A percentile compares a stretch with the other conserved stretches of the same genome.
phyloP scores from a whole-genome alignment of 352 stramenopile species.

The Detonula confervacea region DNA sequence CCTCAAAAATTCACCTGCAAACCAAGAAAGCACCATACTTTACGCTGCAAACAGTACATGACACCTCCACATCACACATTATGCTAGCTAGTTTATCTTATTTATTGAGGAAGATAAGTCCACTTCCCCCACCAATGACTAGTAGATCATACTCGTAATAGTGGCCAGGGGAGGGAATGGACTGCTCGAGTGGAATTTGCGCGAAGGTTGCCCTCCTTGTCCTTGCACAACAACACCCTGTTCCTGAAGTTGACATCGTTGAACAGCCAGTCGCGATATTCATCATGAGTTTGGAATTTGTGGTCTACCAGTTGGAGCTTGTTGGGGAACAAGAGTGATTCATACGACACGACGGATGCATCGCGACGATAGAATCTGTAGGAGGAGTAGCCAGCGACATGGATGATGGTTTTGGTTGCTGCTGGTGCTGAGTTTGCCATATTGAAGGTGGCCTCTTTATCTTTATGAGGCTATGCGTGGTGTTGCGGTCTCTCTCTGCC shows the following conservation, averaged over 20 bases:
- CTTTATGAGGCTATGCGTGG: no score
- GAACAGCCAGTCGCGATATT: constrained; percentile 78
- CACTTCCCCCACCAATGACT: constrained; percentile 86
- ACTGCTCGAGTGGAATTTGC: constrained; percentile 45
- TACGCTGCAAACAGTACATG: no score
- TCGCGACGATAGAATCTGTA: constrained; percentile 80
- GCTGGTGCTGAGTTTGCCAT: constrained; percentile 8
- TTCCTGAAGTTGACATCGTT: constrained; percentile 65
- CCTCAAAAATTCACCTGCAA: no score
- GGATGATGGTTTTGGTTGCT: constrained; percentile 35
- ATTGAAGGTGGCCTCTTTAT: no score
- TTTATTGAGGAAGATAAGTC: no score
- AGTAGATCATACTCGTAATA: constrained; percentile 88
- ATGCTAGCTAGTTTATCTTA: no score
- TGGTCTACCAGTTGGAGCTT: constrained; percentile 73
- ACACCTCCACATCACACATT: no score
- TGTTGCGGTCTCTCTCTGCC: no score
- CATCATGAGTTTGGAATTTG: constrained; percentile 65
- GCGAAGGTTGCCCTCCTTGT: constrained; percentile 30
- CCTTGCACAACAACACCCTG: constrained; percentile 49
- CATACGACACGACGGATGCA: constrained; percentile 63
- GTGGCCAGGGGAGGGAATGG: constrained; percentile 76
- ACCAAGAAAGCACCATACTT: no score
- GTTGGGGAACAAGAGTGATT: constrained; percentile 79
- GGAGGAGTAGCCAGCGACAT: constrained; percentile 40